Conservation (phyloP, 2,329 filamentous ascomycete species). For the Trichoderma gracile region DNA sequence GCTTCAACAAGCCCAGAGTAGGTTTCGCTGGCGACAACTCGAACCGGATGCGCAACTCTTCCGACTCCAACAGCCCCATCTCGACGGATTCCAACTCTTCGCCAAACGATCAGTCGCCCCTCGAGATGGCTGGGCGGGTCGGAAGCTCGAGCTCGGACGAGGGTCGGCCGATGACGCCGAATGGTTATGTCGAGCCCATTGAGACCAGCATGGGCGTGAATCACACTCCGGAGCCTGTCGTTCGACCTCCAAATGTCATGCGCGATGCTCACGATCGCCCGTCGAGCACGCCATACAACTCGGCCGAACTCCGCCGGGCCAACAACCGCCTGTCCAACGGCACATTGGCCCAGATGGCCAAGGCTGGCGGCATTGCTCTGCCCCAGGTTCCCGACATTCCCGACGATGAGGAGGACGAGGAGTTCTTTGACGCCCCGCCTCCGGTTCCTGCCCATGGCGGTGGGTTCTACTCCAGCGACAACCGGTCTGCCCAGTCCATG, state of each 20-base stretch:
- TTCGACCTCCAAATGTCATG: slow-evolving; percentile 74
- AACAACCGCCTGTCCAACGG: slow-evolving; percentile 81
- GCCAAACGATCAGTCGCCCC: slow-evolving; percentile 40
- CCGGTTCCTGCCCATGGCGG: slow-evolving; percentile 54
- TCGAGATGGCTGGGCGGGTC: slow-evolving; percentile 46
- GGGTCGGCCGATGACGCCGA: slow-evolving; percentile 43
- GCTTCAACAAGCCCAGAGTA: slow-evolving; percentile 47
- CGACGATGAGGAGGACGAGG: slow-evolving; percentile 32
- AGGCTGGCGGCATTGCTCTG: slow-evolving; percentile 60
- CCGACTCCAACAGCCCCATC: slow-evolving; percentile 44
- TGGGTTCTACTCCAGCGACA: slow-evolving; percentile 54
- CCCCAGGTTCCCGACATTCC: slow-evolving; percentile 39
- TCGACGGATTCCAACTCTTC: slow-evolving; percentile 38
- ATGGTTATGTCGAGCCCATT: slow-evolving; percentile 41
- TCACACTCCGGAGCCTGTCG: slow-evolving; percentile 73
- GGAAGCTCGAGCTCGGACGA: slow-evolving; percentile 57
- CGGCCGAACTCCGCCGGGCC: slow-evolving; percentile 74
- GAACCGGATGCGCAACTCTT: slow-evolving; percentile 50
- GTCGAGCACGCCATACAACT: slow-evolving; percentile 66
- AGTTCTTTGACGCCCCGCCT: slow-evolving; percentile 40
- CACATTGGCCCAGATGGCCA: slow-evolving; percentile 78
- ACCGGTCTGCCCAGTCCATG: slow-evolving; percentile 56
- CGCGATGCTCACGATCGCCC: slow-evolving; percentile 74
- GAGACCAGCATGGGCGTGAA: slow-evolving; percentile 54
- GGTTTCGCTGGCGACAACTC: slow-evolving; percentile 61